Percentiles rank a stretch among this genome's conserved stretches.
phyloP scores from a whole-genome alignment of 176 grass and related monocot genomes.

The Juncus inflexus region DNA sequence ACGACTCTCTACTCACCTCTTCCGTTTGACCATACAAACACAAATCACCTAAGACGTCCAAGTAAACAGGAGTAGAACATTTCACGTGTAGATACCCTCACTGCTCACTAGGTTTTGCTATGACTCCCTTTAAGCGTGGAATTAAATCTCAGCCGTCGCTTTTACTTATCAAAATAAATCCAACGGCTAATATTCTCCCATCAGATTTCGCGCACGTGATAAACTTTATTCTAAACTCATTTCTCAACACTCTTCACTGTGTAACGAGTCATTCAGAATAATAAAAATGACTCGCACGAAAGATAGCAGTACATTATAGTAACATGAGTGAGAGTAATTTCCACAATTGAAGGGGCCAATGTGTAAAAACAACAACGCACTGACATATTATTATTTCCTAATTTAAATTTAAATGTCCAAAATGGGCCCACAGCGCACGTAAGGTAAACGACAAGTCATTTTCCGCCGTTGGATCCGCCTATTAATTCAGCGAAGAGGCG shows the following conservation, averaged over 20 bases:
- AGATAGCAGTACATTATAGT: no score
- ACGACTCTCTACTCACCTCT: not conserved
- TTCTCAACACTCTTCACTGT: not conserved
- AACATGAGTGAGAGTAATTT: no score
- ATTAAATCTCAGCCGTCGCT: no score
- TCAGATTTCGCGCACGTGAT: no score
- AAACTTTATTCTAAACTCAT: not conserved
- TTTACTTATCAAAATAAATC: not conserved
- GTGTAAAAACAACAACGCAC: conserved; percentile 16
- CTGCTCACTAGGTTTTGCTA: no score
- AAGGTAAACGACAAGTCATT: conserved; percentile 35
- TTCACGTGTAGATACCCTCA: no score
- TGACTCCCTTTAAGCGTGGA: no score
- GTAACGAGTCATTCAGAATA: no score
- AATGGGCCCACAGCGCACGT: conserved; percentile 19
- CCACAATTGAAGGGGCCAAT: not conserved
- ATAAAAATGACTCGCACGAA: not conserved
- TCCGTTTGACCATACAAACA: not conserved
- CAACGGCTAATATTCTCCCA: not conserved
- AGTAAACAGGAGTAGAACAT: no score
- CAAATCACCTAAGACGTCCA: no score
- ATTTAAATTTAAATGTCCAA: conserved; percentile 32
- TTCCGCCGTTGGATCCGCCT: conserved; percentile 47
- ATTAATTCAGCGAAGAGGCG: conserved; percentile 42
- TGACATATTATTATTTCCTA: conserved; percentile 9